Evolutionary conservation across 2,329 filamentous ascomycete genomes (phyloP).

Genomic region (Cyphellophora attinorum): DNA sequence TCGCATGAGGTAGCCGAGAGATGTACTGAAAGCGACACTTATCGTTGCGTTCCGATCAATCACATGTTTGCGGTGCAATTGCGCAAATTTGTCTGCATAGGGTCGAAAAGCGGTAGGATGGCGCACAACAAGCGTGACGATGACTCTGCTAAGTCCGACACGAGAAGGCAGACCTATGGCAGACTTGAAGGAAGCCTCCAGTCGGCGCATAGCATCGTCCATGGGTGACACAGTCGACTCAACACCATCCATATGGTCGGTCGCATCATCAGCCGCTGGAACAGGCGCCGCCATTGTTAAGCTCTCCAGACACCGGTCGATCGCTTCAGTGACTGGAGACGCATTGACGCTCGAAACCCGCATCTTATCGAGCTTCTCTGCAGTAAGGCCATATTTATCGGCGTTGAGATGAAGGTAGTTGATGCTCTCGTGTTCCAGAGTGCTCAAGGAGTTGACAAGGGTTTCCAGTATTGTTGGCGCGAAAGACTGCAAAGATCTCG

Average conservation of each 20-base stretch:
- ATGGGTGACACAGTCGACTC: conserved; percentile 35
- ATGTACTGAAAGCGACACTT: conserved; percentile 75
- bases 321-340: conserved; percentile 85
- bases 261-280: conserved; percentile 2
- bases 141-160: conserved; percentile 75
- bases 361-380: conserved; percentile 83
- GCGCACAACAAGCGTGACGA: conserved; percentile 75
- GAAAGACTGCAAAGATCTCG: conserved; percentile 68
- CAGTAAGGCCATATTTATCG: conserved; percentile 70
- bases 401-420: conserved; percentile 91
- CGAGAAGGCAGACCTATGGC: conserved; percentile 90
- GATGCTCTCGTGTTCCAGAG: conserved; percentile 77
- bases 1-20: conserved; percentile 74
- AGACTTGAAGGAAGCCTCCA: conserved; percentile 72
- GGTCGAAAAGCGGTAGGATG: conserved; percentile 66
- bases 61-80: conserved; percentile 67
- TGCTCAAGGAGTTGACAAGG: conserved; percentile 72
- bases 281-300: conserved; percentile 54
- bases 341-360: conserved; percentile 71
- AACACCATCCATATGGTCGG: conserved; percentile 14
- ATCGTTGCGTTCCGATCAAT: conserved; percentile 92
- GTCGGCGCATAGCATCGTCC: conserved; percentile 57
- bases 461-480: conserved; percentile 73
- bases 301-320: conserved; percentile 78
- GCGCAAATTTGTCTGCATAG: conserved; percentile 66